phyloP scores from a whole-genome alignment of 495 filamentous ascomycete genomes.

The Aspergillus sparsus region DNA sequence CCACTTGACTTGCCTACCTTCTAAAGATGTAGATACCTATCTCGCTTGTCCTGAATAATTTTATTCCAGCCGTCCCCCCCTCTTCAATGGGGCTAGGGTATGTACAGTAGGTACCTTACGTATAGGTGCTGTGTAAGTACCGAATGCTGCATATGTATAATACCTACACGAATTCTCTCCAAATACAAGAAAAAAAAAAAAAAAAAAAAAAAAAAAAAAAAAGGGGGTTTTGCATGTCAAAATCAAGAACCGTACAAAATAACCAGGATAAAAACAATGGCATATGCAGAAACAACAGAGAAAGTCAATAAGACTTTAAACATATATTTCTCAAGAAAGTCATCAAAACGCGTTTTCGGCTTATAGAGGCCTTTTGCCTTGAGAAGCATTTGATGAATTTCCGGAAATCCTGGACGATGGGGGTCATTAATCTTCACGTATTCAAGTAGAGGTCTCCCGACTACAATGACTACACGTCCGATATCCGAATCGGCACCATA shows the following conservation, averaged over 20 bases:
- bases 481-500: neutral
- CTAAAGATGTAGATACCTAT: no score
- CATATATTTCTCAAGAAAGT: neutral
- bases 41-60: no score
- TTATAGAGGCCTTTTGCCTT: neutral
- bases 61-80: no score
- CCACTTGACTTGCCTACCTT: no score
- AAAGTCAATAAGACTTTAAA: neutral
- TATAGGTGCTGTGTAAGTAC: no score
- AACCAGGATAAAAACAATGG: no score
- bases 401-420: neutral
- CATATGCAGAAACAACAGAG: neutral
- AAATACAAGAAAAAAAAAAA: no score
- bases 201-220: no score
- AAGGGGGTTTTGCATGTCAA: neutral
- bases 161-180: no score
- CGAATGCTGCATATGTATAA: no score
- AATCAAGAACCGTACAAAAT: neutral
- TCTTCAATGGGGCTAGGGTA: no score
- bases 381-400: neutral
- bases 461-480: neutral
- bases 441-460: neutral
- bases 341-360: neutral
- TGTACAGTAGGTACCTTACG: no score
- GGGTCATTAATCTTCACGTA: neutral